Conservation (phyloP, 2,329 filamentous ascomycete genomes). For the Pseudogymnoascus destructans region DNA sequence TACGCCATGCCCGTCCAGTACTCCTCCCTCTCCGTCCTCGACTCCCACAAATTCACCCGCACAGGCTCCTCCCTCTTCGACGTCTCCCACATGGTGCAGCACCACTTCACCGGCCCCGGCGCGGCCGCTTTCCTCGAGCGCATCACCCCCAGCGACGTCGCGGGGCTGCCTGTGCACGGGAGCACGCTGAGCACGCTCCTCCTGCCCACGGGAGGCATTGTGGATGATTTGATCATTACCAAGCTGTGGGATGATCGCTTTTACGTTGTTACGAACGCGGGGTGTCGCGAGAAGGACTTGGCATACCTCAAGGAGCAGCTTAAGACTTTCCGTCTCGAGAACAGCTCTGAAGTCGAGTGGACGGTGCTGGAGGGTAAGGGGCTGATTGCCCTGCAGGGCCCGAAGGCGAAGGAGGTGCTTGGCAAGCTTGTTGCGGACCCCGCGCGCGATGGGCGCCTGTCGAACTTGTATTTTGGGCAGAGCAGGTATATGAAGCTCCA, state of each 20-base stretch:
- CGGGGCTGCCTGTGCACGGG: constrained; percentile 48
- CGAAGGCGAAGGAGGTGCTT: constrained; percentile 58
- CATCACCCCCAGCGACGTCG: constrained; percentile 66
- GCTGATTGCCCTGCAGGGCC: constrained; percentile 81
- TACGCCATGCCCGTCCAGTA: constrained; percentile 93
- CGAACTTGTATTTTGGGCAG: constrained; percentile 69
- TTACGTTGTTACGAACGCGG: constrained; percentile 94
- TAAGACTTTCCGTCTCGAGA: constrained; percentile 37
- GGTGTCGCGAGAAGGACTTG: constrained; percentile 77
- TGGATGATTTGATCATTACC: constrained; percentile 89
- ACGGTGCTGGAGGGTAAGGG: constrained; percentile 59
- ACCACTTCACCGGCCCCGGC: constrained; percentile 68
- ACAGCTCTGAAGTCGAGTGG: constrained; percentile 49
- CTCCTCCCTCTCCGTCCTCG: constrained; percentile 57
- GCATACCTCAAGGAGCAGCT: constrained; percentile 63
- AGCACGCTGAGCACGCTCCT: constrained; percentile 79
- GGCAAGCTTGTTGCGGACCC: constrained; percentile 43
- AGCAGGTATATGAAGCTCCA: constrained; percentile 53
- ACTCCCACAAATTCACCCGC: constrained; percentile 84
- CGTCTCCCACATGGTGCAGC: constrained; percentile 93
- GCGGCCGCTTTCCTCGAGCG: constrained; percentile 70
- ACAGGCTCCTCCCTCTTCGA: constrained; percentile 85
- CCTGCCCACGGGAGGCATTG: constrained; percentile 76
- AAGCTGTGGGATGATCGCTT: constrained; percentile 60
- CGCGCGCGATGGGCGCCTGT: constrained; percentile 39